Evolutionary conservation across 495 filamentous ascomycete species (phyloP).

Genomic region (Astrothelium macrocarpum): DNA sequence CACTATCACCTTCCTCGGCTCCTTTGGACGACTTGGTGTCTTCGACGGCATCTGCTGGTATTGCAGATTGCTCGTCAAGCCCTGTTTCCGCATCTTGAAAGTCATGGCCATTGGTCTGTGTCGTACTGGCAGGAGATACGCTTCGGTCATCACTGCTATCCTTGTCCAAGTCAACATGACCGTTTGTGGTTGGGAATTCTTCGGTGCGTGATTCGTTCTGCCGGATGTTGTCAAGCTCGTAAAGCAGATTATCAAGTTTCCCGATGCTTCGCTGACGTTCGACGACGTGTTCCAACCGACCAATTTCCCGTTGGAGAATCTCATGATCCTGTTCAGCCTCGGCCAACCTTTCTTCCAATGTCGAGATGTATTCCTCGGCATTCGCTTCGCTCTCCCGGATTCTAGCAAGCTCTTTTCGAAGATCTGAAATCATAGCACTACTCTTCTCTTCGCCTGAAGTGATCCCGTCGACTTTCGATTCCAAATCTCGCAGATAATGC

Average conservation of each 20-base stretch:
- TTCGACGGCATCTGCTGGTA: background rate
- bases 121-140: constrained; percentile 15
- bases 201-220: constrained; percentile 38
- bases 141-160: constrained; percentile 22
- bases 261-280: constrained; percentile 92
- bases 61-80: background rate
- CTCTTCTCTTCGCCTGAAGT: constrained; percentile 91
- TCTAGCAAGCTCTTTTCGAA: constrained; percentile 85
- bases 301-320: constrained; percentile 91
- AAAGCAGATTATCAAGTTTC: constrained; percentile 82
- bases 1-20: background rate
- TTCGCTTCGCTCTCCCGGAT: constrained; percentile 81
- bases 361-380: constrained; percentile 94
- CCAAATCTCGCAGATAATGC: constrained; percentile 82
- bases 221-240: constrained; percentile 78
- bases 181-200: constrained; percentile 21
- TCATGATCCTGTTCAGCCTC: constrained; percentile 95
- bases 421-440: constrained; percentile 67
- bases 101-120: constrained; percentile 7
- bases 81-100: constrained; percentile 14
- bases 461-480: constrained; percentile 78
- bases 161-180: constrained; percentile 25
- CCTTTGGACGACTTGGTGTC: background rate
- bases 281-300: constrained; percentile 86
- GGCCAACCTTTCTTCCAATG: constrained; percentile 87